Evolutionary conservation across 23 red algal genomes (phyloP), one percentile per base, ranked within the genome.

Genomic region (Gracilaria caudata): DNA sequence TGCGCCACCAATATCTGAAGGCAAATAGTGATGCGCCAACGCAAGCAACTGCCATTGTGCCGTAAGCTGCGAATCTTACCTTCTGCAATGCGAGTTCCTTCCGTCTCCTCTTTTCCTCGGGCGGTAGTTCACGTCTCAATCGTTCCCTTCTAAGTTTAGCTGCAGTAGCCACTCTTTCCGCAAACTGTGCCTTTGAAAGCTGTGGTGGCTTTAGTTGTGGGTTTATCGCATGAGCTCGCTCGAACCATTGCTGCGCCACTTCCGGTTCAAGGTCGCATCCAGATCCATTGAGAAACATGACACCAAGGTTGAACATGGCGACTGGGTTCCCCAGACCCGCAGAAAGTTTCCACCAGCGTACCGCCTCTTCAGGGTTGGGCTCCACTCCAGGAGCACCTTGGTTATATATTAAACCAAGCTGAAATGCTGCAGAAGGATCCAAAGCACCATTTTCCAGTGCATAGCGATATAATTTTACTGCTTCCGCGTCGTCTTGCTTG

Each of bases 281-380:
- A 49, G 61, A 68, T 39, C 94, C 94, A 37, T 96, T 91, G 39
- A 96, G 57, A 64, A 64, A 70, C 70, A 96, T 77, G 14, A 96
- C 94, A 36, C 94, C 94, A 26, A 96, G 78, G 61, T 96, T 96
- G 41, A 86, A 96, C 88, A 96, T 82, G 1, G 94, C 88, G 53
- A 79, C 80, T 51, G 94, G 66, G 46, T 80, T 92, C 25, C 94
- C 94, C 5, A 81, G 33, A 1, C 75, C 55, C 7, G 94, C 94
- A 12, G 89, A 89, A 21, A 92, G 21, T 64, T 70, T 55, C 94
- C 94, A 96, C 82, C 89, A 92, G 44, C 77, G 74, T 46, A 96
- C 63, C 16, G 94, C 94, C 68, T 92, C 68, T 24, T 74, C 77
- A 58, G 72, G 59, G 46, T 82, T 53, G 20, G 80, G 46, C 30